phyloP scores from a whole-genome alignment of 257 asterid genomes.

The Solanum chmielewskii region DNA sequence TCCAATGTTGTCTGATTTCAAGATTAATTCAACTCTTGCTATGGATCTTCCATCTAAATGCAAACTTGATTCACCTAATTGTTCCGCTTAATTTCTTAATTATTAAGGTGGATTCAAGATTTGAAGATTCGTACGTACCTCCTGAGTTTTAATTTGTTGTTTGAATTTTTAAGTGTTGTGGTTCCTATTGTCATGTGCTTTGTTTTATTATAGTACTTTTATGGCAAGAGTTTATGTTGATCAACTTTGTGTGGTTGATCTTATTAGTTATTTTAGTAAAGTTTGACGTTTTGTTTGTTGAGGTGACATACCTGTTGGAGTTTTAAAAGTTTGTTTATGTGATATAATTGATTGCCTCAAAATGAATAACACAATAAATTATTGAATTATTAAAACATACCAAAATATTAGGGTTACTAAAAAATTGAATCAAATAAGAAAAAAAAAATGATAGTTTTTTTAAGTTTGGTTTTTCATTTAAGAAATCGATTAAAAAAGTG shows the following conservation, averaged over 20 bases:
- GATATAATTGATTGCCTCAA: not conserved
- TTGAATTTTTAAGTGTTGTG: not conserved
- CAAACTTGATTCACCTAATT: not conserved
- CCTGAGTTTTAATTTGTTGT: not conserved
- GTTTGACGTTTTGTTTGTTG: not conserved
- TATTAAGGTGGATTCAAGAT: not conserved
- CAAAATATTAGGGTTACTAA: not conserved
- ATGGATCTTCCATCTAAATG: constrained; percentile 7
- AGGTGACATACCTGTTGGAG: not conserved
- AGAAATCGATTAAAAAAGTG: not conserved
- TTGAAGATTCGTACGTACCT: not conserved
- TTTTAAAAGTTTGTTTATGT: not conserved
- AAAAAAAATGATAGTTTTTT: not conserved
- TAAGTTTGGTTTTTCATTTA: not conserved
- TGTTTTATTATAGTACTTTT: not conserved
- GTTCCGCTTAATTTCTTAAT: not conserved
- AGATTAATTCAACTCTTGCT: constrained; percentile 4
- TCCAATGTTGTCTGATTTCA: not conserved
- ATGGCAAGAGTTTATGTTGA: not conserved
- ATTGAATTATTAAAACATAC: not conserved
- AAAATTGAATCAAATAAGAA: not conserved
- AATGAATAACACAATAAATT: not conserved
- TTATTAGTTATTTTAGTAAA: not conserved
- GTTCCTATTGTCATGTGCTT: not conserved
- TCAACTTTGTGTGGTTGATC: not conserved